Evolutionary conservation across 2,329 filamentous ascomycete genomes (phyloP), one percentile per base, ranked within the genome.

Genomic region (Exophiala mesophila): DNA sequence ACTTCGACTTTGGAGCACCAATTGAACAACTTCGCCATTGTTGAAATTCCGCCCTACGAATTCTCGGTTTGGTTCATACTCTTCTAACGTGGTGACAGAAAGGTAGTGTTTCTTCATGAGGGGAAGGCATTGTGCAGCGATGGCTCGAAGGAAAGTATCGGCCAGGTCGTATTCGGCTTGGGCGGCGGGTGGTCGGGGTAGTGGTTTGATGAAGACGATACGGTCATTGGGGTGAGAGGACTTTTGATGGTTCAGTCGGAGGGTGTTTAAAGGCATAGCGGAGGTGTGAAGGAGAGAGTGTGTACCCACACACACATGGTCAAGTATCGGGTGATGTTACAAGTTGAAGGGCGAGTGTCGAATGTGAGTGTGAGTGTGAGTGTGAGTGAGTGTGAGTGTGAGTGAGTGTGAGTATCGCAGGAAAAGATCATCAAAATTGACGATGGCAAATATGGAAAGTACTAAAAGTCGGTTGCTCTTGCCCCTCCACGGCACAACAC

Each of bases 1-100:
- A 69, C 74, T 18, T 78, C 77, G 0, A 74, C 76, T 3, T 55
- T 82, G 83, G 18, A 94, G 74, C 1, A 94, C 88, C 1, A 94
- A 74, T 64, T 94, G 87, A 37, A 94, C 79, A 24, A 90, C 82
- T 61, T 94, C 88, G 23, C 88, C 88, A 5, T 83, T 84, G 55
- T 94, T 94, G 72, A 94, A 94, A 60, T 94, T 94, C 41, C 88
- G 83, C 3, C 88, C 88, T 29, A 87, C 80, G 57, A 94, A 94
- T 62, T 94, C 86, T 30, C 69, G 69, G 56, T 94, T 94, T 2
- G 83, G 80, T 41, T 83, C 80, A 59, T 86, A 88, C 59, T 94
- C 88, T 62, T 94, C 88, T 0, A 94, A 72, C 1, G 81, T 76
- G 60, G 76, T 82, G 37, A 86, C 76, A 19, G 73, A 75, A 17